Conservation (phyloP, 1,284 basidiomycete genomes). For the Hemileia vastatrix region DNA sequence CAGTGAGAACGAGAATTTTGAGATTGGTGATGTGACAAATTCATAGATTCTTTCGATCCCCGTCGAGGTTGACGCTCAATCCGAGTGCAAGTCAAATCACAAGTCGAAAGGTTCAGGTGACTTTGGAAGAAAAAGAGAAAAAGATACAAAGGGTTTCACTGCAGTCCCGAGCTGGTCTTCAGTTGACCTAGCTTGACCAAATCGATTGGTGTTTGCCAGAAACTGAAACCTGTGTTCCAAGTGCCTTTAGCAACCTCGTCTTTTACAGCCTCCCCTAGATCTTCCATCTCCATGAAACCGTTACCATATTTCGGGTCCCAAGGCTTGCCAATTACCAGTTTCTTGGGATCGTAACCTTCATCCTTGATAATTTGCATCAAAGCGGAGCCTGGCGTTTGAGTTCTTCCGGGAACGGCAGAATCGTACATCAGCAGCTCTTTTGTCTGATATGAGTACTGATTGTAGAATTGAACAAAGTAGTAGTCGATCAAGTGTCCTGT, state of each 20-base stretch:
- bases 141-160: too few relatives aligned
- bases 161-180: too few relatives aligned
- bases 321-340: background rate
- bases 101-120: too few relatives aligned
- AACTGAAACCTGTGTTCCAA: background rate
- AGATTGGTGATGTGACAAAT: too few relatives aligned
- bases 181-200: too few relatives aligned
- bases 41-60: too few relatives aligned
- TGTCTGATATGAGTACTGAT: background rate
- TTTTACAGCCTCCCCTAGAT: background rate
- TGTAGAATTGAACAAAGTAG: background rate
- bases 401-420: background rate
- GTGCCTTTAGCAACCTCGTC: background rate
- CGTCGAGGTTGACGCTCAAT: too few relatives aligned
- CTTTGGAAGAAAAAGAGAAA: too few relatives aligned
- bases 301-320: background rate
- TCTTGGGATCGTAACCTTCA: background rate
- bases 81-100: too few relatives aligned
- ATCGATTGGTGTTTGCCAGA: background rate
- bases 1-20: too few relatives aligned
- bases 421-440: background rate
- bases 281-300: background rate
- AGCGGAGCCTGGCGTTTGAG: background rate
- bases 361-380: background rate
- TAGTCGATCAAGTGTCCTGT: background rate